Conservation (phyloP, 805 yeast genomes). For the Tetrapisispora fleetii region DNA sequence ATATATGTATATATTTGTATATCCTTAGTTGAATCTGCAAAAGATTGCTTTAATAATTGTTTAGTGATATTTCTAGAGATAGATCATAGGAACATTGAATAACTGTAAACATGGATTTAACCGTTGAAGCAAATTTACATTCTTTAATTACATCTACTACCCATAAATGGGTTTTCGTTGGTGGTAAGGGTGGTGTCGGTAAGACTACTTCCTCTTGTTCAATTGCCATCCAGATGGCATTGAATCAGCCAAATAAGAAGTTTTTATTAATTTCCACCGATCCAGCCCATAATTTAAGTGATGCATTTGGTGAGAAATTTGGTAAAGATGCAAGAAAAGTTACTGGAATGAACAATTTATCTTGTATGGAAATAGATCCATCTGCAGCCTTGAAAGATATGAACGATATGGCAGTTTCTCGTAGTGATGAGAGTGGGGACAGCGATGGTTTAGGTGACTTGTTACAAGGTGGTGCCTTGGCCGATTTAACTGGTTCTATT, state of each 20-base stretch:
- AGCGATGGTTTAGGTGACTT: constrained; percentile 25
- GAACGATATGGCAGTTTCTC: constrained; percentile 39
- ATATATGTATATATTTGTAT: too few relatives aligned
- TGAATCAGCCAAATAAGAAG: constrained; percentile 66
- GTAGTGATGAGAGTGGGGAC: constrained; percentile 35
- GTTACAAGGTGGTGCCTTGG: constrained; percentile 34
- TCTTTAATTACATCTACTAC: constrained; percentile 56
- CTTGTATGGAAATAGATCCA: constrained; percentile 99
- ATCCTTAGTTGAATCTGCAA: too few relatives aligned
- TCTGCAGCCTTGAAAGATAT: constrained; percentile 87
- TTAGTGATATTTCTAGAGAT: too few relatives aligned
- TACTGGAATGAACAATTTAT: constrained; percentile 76
- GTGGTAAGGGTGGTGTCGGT: constrained; percentile 99
- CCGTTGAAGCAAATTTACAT: constrained; percentile 62
- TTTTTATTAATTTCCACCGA: constrained; percentile 90
- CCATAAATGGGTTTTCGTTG: constrained; percentile 94
- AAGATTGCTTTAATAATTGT: too few relatives aligned
- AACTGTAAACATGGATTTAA: constrained; percentile 37
- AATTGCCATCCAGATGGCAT: constrained; percentile 86
- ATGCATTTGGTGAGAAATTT: constrained; percentile 96
- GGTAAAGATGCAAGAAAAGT: constrained; percentile 94
- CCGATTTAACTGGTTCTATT: constrained; percentile 85
- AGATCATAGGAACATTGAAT: too few relatives aligned
- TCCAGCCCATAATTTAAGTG: constrained; percentile 96
- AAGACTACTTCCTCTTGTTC: constrained; percentile 97